These are phyloP conservation scores for Suhomyces bribrorum DNA, from an alignment of 1,139 yeast species.

Conservation along the genomic window DNA sequence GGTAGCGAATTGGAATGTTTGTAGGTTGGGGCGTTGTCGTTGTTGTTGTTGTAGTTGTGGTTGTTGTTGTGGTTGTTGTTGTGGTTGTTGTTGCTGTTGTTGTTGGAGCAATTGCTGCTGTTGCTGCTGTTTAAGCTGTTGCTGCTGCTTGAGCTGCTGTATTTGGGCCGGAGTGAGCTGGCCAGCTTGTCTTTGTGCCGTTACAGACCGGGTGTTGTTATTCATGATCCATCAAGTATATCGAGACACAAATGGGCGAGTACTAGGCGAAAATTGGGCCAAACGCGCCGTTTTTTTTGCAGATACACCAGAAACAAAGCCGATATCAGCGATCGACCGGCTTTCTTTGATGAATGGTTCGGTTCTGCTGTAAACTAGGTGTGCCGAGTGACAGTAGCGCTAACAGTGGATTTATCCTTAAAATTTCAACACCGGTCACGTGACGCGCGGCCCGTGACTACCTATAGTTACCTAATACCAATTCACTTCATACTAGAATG, in stretches of 20 bases:
- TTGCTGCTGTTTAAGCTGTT: constrained; percentile 19
- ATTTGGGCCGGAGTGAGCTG: constrained; percentile 19
- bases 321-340: background rate
- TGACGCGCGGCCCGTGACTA: constrained; percentile 1
- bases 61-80: constrained; percentile 43
- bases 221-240: constrained; percentile 9
- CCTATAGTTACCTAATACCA: too few species aligned
- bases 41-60: constrained; percentile 33
- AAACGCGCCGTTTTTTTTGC: background rate
- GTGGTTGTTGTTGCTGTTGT: constrained; percentile 42
- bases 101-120: constrained; percentile 37
- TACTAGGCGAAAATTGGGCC: constrained; percentile 1
- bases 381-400: background rate
- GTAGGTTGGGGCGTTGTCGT: constrained; percentile 33
- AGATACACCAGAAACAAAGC: background rate
- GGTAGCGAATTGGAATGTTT: constrained; percentile 61
- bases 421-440: constrained; percentile 2
- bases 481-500: too few species aligned
- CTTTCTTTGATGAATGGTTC: constrained; percentile 5
- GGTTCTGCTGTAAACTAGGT: constrained; percentile 2
- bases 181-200: constrained; percentile 10
- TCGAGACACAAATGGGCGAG: background rate
- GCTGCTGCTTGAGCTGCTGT: constrained; percentile 35
- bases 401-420: background rate
- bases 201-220: constrained; percentile 7